These are phyloP conservation scores for Neurospora discreta DNA, from an alignment of 495 filamentous ascomycete species.

Conservation along the genomic window DNA sequence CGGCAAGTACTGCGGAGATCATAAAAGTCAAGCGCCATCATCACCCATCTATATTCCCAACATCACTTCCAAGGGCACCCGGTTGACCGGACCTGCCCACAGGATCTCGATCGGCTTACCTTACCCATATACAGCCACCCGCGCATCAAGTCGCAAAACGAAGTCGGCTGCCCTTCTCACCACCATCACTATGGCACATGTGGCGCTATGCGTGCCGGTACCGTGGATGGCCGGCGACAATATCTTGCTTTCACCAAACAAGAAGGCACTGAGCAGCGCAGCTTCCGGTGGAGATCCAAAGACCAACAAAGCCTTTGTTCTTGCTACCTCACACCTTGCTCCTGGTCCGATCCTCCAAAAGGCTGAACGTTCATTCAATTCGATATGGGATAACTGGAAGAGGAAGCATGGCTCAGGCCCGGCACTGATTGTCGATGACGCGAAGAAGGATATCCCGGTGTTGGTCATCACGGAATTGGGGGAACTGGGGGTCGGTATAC, in stretches of 20 bases:
- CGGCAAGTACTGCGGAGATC: background rate
- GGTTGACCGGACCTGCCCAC: background rate
- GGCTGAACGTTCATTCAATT: background rate
- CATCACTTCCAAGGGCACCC: background rate
- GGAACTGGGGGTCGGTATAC: conserved; percentile 6
- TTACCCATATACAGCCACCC: background rate
- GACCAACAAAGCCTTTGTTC: background rate
- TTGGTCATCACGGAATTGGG: conserved; percentile 4
- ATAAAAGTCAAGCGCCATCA: background rate
- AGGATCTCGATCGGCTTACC: background rate
- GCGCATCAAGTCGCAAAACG: conserved; percentile 8
- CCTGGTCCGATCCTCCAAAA: background rate
- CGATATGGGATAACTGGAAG: background rate
- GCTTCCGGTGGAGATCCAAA: background rate
- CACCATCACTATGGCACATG: conserved; percentile 8
- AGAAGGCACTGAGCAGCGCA: background rate
- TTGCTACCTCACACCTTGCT: background rate
- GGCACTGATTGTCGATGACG: background rate
- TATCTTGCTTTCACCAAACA: background rate
- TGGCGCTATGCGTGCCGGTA: conserved; percentile 11
- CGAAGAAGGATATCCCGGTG: background rate
- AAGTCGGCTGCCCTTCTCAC: conserved; percentile 8
- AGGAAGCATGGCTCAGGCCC: background rate
- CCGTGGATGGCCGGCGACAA: background rate
- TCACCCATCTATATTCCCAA: background rate